Percentiles rank a stretch among this genome's conserved stretches.
phyloP scores from a whole-genome alignment of 768 basidiomycete genomes.

The Lepiota brunneoincarnata region DNA sequence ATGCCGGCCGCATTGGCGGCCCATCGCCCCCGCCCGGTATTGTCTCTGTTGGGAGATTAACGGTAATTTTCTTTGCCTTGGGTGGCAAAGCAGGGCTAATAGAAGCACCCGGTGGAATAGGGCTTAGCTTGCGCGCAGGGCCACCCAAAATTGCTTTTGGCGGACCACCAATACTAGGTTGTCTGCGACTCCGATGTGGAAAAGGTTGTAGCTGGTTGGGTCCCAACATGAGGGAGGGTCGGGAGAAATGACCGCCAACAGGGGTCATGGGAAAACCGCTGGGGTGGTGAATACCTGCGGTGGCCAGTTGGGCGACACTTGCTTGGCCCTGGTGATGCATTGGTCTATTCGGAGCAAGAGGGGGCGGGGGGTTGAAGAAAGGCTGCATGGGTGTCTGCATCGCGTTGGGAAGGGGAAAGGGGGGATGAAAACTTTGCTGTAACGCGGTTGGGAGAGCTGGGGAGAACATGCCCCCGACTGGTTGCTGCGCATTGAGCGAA shows the following conservation, averaged over 20 bases:
- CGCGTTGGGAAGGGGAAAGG: constrained; percentile 44
- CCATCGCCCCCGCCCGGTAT: constrained; percentile 37
- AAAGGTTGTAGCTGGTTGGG: constrained; percentile 46
- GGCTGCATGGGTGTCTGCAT: constrained; percentile 76
- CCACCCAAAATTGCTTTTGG: constrained; percentile 85
- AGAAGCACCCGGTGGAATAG: constrained; percentile 45
- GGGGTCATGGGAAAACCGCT: constrained; percentile 54
- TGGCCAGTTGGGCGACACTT: constrained; percentile 64
- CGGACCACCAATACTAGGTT: constrained; percentile 81
- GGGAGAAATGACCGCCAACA: constrained; percentile 53
- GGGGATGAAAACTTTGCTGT: constrained; percentile 56
- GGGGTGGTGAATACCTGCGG: constrained; percentile 57
- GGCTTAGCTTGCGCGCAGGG: constrained; percentile 73
- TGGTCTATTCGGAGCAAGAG: constrained; percentile 50
- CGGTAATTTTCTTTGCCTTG: constrained; percentile 64
- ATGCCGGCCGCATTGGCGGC: constrained; percentile 43
- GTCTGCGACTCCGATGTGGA: constrained; percentile 45
- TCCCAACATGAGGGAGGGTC: constrained; percentile 44
- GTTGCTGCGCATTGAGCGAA: constrained; percentile 54
- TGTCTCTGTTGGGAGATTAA: constrained; percentile 76
- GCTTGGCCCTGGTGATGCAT: constrained; percentile 52
- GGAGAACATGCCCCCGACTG: constrained; percentile 51
- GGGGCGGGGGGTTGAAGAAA: constrained; percentile 54
- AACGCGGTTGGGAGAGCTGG: constrained; percentile 61
- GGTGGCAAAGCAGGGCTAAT: constrained; percentile 29